Evolutionary conservation across 202 grass and related monocot genomes (phyloP), one percentile per base, ranked within the genome.

Genomic region (Carex arenaria): DNA sequence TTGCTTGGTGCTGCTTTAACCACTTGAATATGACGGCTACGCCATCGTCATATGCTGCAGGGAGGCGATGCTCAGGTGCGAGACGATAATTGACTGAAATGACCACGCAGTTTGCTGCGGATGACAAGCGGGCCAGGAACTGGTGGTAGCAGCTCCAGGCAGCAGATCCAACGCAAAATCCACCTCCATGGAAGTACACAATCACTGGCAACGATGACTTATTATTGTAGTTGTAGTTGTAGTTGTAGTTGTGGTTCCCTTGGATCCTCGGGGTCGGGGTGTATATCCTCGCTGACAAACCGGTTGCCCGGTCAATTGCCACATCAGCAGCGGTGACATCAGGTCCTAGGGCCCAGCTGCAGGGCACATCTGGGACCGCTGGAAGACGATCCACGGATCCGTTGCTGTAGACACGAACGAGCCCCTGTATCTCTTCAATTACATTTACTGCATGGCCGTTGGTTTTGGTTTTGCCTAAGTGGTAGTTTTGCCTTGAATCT

Each of bases 131-230:
- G 7, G 80, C 80, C 10, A 93, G 60, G 88, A 95, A 95, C 88
- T 93, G 89, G 81, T 98, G 96, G 88, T 95, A 98, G 83, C 91
- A 93, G 83, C 93, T 90, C 96, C 93, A 98, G 15, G 91, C 64
- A 0, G 91, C 91, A 34, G 93, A 95, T 38, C 91, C 91, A 4
- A 98, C 91, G 74, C 89, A 93, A 89, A 96, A 96, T 1, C 93
- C 96, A 60, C 96, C 96, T 47, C 96, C 96, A 76, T 98, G 95
- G 77, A 98, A 98, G 86, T 98, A 98, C 0, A 98, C 81, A 66
- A 95, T 85, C 9, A 98, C 72, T 19, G 95, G 95, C 11, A 89
- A 9, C 13, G 31, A 0, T 52, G 26, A 26, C 1, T 26, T 26
- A 1, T 26, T 1, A 26, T 26, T 26, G 26, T 26, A 26, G 26